These are phyloP conservation scores for Cyberlindnera meyerae DNA, from an alignment of 805 yeast species.

Conservation along the genomic window DNA sequence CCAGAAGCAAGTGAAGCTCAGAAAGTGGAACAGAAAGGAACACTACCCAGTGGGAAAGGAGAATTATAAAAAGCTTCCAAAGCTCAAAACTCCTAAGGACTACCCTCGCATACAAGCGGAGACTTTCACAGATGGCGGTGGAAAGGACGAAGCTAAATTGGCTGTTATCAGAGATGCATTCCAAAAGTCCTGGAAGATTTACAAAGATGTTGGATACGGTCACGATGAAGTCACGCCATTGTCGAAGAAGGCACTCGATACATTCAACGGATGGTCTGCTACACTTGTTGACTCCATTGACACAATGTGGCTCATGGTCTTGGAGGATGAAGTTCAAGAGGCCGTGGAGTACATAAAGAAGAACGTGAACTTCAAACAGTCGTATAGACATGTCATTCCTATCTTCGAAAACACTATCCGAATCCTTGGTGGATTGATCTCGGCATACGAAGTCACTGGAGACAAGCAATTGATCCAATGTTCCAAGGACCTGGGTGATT, in stretches of 20 bases:
- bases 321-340: conserved; percentile 33
- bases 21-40: conserved; percentile 17
- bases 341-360: conserved; percentile 33
- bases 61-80: conserved; percentile 22
- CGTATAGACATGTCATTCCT: conserved; percentile 39
- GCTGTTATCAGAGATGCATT: conserved; percentile 33
- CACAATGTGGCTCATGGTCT: conserved; percentile 43
- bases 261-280: conserved; percentile 48
- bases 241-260: conserved; percentile 29
- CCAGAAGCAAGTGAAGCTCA: conserved; percentile 19
- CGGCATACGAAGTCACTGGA: conserved; percentile 46
- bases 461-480: conserved; percentile 31
- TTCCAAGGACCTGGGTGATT: conserved; percentile 43
- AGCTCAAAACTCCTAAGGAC: conserved; percentile 6
- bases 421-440: conserved; percentile 46
- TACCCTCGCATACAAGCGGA: conserved; percentile 29
- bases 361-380: conserved; percentile 34
- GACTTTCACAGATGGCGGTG: conserved; percentile 27
- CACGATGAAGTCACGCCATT: conserved; percentile 42
- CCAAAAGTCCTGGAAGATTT: conserved; percentile 39
- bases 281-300: conserved; percentile 49
- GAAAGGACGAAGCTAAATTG: conserved; percentile 25
- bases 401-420: conserved; percentile 49
- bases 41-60: conserved; percentile 22
- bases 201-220: conserved; percentile 39